phyloP scores from a whole-genome alignment of 805 yeast species.

The Candida alai region DNA sequence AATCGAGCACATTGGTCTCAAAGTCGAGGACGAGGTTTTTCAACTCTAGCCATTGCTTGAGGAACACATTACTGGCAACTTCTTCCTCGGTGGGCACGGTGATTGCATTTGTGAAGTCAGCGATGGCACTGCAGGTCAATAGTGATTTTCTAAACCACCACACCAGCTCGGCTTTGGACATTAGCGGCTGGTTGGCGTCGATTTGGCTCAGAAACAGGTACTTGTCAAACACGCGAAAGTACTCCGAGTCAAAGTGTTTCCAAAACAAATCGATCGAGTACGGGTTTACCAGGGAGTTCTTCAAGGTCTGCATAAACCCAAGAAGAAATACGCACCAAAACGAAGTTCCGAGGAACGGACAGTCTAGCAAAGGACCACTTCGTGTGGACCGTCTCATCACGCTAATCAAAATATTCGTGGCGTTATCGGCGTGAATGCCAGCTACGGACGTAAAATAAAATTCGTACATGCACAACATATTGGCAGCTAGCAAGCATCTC shows the following conservation, averaged over 20 bases:
- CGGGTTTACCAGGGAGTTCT: conserved; percentile 27
- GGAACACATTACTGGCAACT: conserved; percentile 18
- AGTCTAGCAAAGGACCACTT: conserved; percentile 19
- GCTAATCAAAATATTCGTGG: conserved; percentile 29
- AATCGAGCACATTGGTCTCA: conserved; percentile 25
- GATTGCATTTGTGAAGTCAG: conserved; percentile 25
- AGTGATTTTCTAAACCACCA: conserved; percentile 37
- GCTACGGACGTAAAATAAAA: conserved; percentile 35
- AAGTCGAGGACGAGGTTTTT: conserved; percentile 24
- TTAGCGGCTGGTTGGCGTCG: not conserved
- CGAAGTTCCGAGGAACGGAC: conserved; percentile 30
- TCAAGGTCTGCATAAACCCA: conserved; percentile 33
- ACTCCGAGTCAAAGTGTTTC: conserved; percentile 30
- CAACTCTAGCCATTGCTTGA: conserved; percentile 25
- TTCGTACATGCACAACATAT: conserved; percentile 35
- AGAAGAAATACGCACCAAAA: conserved; percentile 35
- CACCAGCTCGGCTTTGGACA: conserved; percentile 13
- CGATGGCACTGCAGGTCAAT: conserved; percentile 23
- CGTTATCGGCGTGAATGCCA: conserved; percentile 36
- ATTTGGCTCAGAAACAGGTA: conserved; percentile 3
- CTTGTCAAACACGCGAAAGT: conserved; percentile 19
- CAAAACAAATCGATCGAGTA: conserved; percentile 30
- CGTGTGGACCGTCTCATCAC: conserved; percentile 18
- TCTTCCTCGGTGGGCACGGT: conserved; percentile 26
- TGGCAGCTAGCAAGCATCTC: conserved; percentile 36